Base-by-base conservation (phyloP, 768 basidiomycete species). In the Boletus pseudo-olivaceus region DNA sequence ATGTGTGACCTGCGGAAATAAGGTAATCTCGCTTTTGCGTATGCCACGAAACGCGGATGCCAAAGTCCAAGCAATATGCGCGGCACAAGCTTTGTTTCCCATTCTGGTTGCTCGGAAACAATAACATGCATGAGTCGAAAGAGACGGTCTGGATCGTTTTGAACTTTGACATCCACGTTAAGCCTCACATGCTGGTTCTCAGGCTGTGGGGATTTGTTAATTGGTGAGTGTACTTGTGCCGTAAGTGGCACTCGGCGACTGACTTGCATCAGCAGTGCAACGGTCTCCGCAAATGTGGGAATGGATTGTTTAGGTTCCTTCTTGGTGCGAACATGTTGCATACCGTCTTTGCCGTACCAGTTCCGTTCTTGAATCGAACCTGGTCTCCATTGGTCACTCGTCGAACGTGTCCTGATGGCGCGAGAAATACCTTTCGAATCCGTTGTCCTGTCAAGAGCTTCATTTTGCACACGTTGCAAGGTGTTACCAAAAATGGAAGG, bases 151-250 rank as follows among this genome's bases (percentile, higher is more conserved):
- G 96, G 93, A 65, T 94, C 84, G 67, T 98, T 98, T 66, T 93
- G 85, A 27, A 87, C 81, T 73, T 99, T 99, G 67, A 97, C 90
- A 68, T 98, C 96, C 56, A 98, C 82, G 75, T 98, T 84, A 65
- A 88, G 86, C 57, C 82, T 82, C 66, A 87, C 83, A 56, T 88
- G 87, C 34, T 73, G 77, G 71, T 90, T 89, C 72, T 88, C 85
- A 41, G 85, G 84, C 85, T 88, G 39, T 37, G 14, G 14, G 12
- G 52, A 50, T 47, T 35, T n/a, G 42, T 32, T 10, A 54, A 39
- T 50, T 14, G 2, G 43, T 52, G 49, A 54, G 58, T 33, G 19
- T 44, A 55, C 33, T 7, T 27, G 57, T 53, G 57, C 11, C 42
- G 53, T 54, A 61, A 56, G 27, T 32, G 23, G 26, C 44, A 40